Conservation (phyloP, 805 yeast genomes). For the Candida vaughaniae region DNA sequence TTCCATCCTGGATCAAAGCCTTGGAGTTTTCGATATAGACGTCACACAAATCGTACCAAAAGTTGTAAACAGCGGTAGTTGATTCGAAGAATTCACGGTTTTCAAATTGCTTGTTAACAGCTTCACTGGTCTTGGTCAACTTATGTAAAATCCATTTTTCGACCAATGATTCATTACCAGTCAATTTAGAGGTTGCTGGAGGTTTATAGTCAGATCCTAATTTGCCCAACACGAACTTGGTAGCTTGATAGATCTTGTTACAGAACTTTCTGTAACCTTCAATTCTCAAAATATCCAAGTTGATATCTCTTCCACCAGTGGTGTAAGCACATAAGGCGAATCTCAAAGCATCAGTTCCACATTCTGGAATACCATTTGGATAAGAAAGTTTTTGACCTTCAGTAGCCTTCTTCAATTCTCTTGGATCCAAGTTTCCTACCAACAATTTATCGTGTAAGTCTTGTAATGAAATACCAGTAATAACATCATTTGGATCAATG, state of each 20-base stretch:
- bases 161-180: slow-evolving; percentile 85
- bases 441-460: slow-evolving; percentile 74
- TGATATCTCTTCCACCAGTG: slow-evolving; percentile 98
- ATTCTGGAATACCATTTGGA: slow-evolving; percentile 97
- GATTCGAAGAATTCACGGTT: slow-evolving; percentile 86
- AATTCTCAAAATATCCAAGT: slow-evolving; percentile 91
- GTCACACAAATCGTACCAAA: slow-evolving; percentile 97
- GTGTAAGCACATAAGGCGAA: slow-evolving; percentile 98
- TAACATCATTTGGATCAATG: slow-evolving; percentile 93
- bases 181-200: slow-evolving; percentile 57
- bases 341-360: slow-evolving; percentile 98
- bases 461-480: slow-evolving; percentile 79
- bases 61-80: slow-evolving; percentile 84
- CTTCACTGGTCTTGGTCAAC: slow-evolving; percentile 66
- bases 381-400: slow-evolving; percentile 85
- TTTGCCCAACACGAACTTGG: slow-evolving; percentile 92
- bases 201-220: slow-evolving; percentile 88
- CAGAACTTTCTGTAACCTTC: slow-evolving; percentile 99
- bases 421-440: slow-evolving; percentile 84
- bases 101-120: slow-evolving; percentile 66
- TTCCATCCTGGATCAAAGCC: slow-evolving; percentile 87
- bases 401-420: slow-evolving; percentile 82
- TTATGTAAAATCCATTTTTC: slow-evolving; percentile 96
- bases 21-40: slow-evolving; percentile 98
- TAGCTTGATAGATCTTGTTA: slow-evolving; percentile 98